These are phyloP conservation scores for Termitomyces sp. DNA, from an alignment of 768 basidiomycete genomes.

Conservation along the genomic window DNA sequence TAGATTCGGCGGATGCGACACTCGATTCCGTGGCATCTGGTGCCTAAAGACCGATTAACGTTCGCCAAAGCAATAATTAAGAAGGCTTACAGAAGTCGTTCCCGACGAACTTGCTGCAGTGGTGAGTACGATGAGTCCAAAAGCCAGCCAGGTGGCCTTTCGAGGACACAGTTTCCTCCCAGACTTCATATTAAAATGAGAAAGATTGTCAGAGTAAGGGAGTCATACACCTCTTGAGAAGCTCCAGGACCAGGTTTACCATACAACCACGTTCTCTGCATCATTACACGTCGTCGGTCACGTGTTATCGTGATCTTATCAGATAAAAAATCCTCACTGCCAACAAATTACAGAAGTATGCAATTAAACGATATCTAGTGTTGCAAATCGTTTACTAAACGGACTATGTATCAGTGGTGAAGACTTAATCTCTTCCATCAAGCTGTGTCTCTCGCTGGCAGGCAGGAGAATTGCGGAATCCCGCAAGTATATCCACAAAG, in stretches of 20 bases:
- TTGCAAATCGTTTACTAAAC: constrained; percentile 7
- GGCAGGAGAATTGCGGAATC: constrained; percentile 9
- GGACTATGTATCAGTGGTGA: constrained; percentile 1
- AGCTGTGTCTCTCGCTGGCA: neutral
- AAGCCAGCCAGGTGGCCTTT: constrained; percentile 58
- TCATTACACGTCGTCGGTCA: constrained; percentile 19
- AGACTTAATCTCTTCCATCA: constrained; percentile 9
- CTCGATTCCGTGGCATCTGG: constrained; percentile 1
- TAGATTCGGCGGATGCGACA: constrained; percentile 3
- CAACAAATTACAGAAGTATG: no score
- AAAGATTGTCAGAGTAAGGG: constrained; percentile 4
- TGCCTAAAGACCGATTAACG: constrained; percentile 8
- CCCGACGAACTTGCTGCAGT: constrained; percentile 35
- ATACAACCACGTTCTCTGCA: neutral
- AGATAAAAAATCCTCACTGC: neutral
- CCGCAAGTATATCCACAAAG: constrained; percentile 64
- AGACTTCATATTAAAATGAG: constrained; percentile 18
- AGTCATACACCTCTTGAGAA: constrained; percentile 9
- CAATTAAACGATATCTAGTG: no score
- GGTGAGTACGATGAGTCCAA: constrained; percentile 53
- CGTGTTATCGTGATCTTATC: constrained; percentile 15
- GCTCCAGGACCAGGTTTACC: neutral
- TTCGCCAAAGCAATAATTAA: neutral
- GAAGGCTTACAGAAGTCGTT: constrained; percentile 26
- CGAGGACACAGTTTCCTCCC: constrained; percentile 31